A percentile compares a stretch with the other conserved stretches of the same genome.
Conservation (phyloP, 2,329 filamentous ascomycete species). For the Westerdykella aurantiaca region DNA sequence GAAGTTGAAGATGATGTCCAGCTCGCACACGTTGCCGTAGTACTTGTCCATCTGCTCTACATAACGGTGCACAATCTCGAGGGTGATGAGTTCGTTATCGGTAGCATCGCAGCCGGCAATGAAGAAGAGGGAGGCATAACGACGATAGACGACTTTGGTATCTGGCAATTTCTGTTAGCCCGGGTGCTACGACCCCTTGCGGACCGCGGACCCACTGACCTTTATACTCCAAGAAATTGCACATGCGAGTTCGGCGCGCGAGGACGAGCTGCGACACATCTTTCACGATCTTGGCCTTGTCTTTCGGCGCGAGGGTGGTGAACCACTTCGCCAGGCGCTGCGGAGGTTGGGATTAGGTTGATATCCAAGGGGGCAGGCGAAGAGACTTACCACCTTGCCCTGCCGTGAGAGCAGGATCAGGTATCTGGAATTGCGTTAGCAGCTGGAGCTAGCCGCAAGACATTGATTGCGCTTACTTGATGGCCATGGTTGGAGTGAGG, state of each 20-base stretch:
- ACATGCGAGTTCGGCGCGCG: slow-evolving; percentile 94
- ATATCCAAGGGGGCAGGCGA: slow-evolving; percentile 9
- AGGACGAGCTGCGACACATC: slow-evolving; percentile 97
- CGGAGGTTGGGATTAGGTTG: slow-evolving; percentile 26
- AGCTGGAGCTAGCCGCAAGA: slow-evolving; percentile 3
- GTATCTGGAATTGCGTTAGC: slow-evolving; percentile 57
- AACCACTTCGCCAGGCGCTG: slow-evolving; percentile 99
- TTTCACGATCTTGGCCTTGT: slow-evolving; percentile 99
- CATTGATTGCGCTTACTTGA: slow-evolving; percentile 42
- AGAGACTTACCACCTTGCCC: slow-evolving; percentile 86
- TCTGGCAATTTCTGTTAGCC: slow-evolving; percentile 52
- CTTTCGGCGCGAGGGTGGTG: slow-evolving; percentile 91
- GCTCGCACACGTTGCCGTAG: slow-evolving; percentile 98
- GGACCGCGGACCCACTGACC: slow-evolving; percentile 48
- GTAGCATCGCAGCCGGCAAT: slow-evolving; percentile 96
- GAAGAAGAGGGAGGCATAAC: slow-evolving; percentile 98
- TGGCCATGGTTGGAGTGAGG: slow-evolving; percentile 44
- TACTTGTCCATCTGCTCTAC: slow-evolving; percentile 99
- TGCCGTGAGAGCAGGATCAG: slow-evolving; percentile 95
- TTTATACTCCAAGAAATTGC: slow-evolving; percentile 99
- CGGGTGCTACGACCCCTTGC: slow-evolving; percentile 10
- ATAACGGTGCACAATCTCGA: slow-evolving; percentile 98
- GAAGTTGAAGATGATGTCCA: slow-evolving; percentile 99
- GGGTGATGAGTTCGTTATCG: slow-evolving; percentile 96
- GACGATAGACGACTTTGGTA: slow-evolving; percentile 96